A percentile compares a stretch with the other conserved stretches of the same genome.
Conservation (phyloP, 805 yeast species). For the Cyberlindnera nakhonratchasimensis region DNA sequence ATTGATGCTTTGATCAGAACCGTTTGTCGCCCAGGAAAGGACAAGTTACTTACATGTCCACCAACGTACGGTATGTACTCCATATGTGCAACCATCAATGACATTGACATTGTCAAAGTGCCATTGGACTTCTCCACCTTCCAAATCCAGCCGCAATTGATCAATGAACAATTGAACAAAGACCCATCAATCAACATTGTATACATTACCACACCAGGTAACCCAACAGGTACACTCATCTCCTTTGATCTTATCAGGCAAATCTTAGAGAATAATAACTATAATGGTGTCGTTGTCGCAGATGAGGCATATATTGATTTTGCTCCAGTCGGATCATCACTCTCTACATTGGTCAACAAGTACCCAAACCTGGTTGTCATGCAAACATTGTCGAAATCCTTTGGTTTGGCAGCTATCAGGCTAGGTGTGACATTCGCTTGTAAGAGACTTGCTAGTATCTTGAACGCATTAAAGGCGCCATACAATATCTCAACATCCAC, state of each 20-base stretch:
- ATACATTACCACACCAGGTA: conserved; percentile 93
- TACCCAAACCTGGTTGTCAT: conserved; percentile 81
- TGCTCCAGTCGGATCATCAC: conserved; percentile 60
- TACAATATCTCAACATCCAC: conserved; percentile 87
- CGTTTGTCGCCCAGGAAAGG: conserved; percentile 75
- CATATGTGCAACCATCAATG: conserved; percentile 87
- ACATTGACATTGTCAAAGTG: conserved; percentile 70
- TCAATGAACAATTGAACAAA: conserved; percentile 45
- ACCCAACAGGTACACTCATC: conserved; percentile 80
- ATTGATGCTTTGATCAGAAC: conserved; percentile 87
- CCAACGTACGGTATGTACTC: conserved; percentile 98
- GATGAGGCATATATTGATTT: conserved; percentile 98
- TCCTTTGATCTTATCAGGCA: conserved; percentile 45
- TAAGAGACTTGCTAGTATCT: conserved; percentile 54
- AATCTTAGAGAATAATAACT: conserved; percentile 42
- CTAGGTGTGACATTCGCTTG: conserved; percentile 76
- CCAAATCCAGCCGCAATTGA: conserved; percentile 55
- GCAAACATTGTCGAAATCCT: conserved; percentile 92
- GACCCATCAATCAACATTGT: conserved; percentile 70
- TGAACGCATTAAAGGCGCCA: conserved; percentile 94
- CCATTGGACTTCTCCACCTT: conserved; percentile 68
- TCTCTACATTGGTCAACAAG: conserved; percentile 73
- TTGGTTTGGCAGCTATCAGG: conserved; percentile 94
- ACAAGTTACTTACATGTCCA: conserved; percentile 81
- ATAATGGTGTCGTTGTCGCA: conserved; percentile 78